phyloP scores from a whole-genome alignment of 352 stramenopile species.

The Globisporangium paroecandrum region DNA sequence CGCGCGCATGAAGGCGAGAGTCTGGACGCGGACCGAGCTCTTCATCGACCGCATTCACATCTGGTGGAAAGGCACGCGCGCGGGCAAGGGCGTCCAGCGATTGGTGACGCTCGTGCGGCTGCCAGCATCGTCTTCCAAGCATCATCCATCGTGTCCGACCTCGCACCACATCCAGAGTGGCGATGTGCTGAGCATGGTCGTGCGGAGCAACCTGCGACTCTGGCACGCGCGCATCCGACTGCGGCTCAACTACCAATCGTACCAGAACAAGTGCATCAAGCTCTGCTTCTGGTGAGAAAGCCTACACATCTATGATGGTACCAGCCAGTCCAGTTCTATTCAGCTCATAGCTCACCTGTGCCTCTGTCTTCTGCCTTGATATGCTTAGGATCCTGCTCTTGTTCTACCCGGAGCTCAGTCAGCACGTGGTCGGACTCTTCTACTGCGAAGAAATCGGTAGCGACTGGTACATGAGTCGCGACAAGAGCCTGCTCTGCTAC shows the following conservation, averaged over 20 bases:
- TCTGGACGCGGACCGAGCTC: constrained; percentile 15
- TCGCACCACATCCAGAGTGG: constrained; percentile 39
- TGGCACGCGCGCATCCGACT: constrained; percentile 68
- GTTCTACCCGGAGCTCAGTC: constrained; percentile 72
- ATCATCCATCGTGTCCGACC: constrained; percentile 48
- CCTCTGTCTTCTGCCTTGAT: not conserved
- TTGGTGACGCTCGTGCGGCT: constrained; percentile 31
- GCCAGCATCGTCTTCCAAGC: constrained; percentile 40
- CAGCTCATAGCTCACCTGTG: not conserved
- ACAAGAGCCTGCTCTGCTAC: constrained; percentile 61
- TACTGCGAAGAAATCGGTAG: constrained; percentile 71
- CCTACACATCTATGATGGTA: not conserved
- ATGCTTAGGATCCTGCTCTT: constrained; percentile 50
- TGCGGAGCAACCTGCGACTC: constrained; percentile 66
- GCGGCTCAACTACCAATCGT: constrained; percentile 66
- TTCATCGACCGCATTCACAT: constrained; percentile 8
- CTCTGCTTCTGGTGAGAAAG: constrained; percentile 55
- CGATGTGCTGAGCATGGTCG: constrained; percentile 55
- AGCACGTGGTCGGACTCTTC: constrained; percentile 63
- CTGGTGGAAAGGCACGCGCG: constrained; percentile 23
- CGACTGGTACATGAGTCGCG: constrained; percentile 57
- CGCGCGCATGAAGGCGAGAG: constrained; percentile 25
- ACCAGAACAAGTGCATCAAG: constrained; percentile 78
- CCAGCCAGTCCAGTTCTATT: not conserved
- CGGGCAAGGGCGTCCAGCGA: constrained; percentile 22